Percentiles rank a stretch among this genome's conserved stretches.
Evolutionary conservation across 176 grass and related monocot species (phyloP).

Genomic region (Carex cristatella): DNA sequence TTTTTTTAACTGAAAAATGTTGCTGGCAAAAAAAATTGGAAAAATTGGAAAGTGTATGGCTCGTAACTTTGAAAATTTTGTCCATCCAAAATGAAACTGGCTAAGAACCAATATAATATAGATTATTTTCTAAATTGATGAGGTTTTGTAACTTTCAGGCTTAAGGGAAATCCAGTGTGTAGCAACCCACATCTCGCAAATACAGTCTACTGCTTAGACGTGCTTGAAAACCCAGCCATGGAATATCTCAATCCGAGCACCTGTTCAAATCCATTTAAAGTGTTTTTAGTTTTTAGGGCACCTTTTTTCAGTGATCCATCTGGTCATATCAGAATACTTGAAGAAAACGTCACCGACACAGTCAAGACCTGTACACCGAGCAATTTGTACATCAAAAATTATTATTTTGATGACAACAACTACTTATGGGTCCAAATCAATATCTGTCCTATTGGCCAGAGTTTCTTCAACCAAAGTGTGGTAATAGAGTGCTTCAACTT

Average conservation of each 20-base stretch:
- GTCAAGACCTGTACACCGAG: slow-evolving; percentile 13
- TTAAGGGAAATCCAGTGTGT: slow-evolving; percentile 61
- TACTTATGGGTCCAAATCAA: slow-evolving; percentile 41
- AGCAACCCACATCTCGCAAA: slow-evolving; percentile 25
- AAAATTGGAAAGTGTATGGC: not conserved
- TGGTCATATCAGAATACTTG: not conserved
- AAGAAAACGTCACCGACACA: not conserved
- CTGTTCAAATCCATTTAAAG: slow-evolving; percentile 54
- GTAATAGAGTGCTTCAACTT: slow-evolving; percentile 54
- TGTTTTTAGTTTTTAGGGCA: slow-evolving; percentile 48
- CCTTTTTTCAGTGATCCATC: slow-evolving; percentile 35
- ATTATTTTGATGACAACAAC: accelerated
- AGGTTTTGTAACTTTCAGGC: slow-evolving; percentile 23
- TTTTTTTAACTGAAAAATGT: not conserved
- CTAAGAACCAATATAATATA: not conserved
- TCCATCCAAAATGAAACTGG: not conserved
- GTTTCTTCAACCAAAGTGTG: slow-evolving; percentile 34
- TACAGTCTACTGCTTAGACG: slow-evolving; percentile 23
- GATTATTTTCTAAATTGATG: not conserved
- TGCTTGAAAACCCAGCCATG: not conserved
- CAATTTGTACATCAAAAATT: slow-evolving; percentile 6
- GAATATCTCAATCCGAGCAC: not conserved
- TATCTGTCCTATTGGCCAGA: slow-evolving; percentile 38
- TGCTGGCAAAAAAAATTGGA: not conserved
- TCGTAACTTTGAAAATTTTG: not conserved